Base-by-base conservation (phyloP, 2,329 filamentous ascomycete genomes). In the Dactylellina leptospora region DNA sequence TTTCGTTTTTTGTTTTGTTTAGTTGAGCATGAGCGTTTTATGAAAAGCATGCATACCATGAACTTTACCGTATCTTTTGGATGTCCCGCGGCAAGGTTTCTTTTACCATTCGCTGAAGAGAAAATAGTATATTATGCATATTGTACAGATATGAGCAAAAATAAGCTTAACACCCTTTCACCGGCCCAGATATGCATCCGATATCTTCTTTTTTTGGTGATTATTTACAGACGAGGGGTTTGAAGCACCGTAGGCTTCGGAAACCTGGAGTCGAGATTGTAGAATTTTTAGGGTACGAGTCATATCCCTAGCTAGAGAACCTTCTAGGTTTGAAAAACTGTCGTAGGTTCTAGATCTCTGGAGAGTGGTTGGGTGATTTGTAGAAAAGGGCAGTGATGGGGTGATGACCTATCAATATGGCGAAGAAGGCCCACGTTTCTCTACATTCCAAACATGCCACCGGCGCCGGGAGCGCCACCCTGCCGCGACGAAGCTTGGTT, bases 401-500 rank as follows among this genome's bases (percentile, higher is more conserved):
- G n/a, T n/a, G n/a, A n/a, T n/a, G n/a, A n/a, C n/a, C n/a, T n/a
- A n/a, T n/a, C n/a, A n/a, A n/a, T n/a, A n/a, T n/a, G n/a, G n/a
- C n/a, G n/a, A n/a, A n/a, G n/a, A n/a, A n/a, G n/a, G n/a, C n/a
- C n/a, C n/a, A n/a, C 8, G 3, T 55, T 22, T 16, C 4, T 55
- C 13, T 71, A 71, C 58, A 71, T 71, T 44, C 66, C 66, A 27
- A 71, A 71, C 56, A 66, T 74, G 3, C 63, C 61, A 20, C 55
- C 50, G 8, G 61, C 42, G 23, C 61, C 63, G 25, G 62, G 58
- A 38, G 63, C 42, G 25, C 60, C 59, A 30, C 60, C 62, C 47
- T 71, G 63, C 61, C 54, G 51, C 40, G 48, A 30, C 10, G 58
- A 51, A 50, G 60, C 61, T 20, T 75, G 60, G 55, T 60, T 74